Conservation (phyloP, 345 rosid species). For the Passiflora organensis region DNA sequence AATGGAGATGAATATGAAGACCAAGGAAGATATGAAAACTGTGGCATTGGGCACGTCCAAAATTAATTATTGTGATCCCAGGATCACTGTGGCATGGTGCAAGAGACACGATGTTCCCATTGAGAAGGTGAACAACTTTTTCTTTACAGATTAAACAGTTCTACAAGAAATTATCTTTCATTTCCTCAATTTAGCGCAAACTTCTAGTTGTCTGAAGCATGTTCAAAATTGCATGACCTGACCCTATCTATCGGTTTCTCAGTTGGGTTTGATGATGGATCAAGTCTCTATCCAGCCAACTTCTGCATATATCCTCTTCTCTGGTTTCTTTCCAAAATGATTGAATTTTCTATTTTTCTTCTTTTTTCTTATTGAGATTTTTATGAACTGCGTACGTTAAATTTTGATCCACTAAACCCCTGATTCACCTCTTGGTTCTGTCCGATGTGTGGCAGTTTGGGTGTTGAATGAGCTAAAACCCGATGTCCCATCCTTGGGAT, state of each 20-base stretch:
- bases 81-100: conserved; percentile 99
- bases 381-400: too few species aligned
- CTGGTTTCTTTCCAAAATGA: too few species aligned
- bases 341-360: too few species aligned
- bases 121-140: conserved; percentile 64
- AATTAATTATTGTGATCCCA: conserved; percentile 91
- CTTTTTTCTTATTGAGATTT: too few species aligned
- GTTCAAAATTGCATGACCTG: too few species aligned
- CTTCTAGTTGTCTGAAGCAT: too few species aligned
- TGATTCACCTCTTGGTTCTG: background rate
- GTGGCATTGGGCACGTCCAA: conserved; percentile 95
- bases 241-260: too few species aligned
- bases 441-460: background rate
- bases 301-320: too few species aligned
- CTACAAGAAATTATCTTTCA: background rate
- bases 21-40: conserved; percentile 87
- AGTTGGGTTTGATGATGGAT: too few species aligned
- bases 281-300: too few species aligned
- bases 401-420: too few species aligned
- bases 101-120: conserved; percentile 96
- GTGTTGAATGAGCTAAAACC: too few species aligned
- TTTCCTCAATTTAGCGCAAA: background rate
- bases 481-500: background rate
- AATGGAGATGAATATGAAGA: conserved; percentile 60
- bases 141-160: background rate